Percentiles rank a stretch among this genome's conserved stretches.
Evolutionary conservation across 306 rosid species (phyloP).

Genomic region (Luffa aegyptiaca): DNA sequence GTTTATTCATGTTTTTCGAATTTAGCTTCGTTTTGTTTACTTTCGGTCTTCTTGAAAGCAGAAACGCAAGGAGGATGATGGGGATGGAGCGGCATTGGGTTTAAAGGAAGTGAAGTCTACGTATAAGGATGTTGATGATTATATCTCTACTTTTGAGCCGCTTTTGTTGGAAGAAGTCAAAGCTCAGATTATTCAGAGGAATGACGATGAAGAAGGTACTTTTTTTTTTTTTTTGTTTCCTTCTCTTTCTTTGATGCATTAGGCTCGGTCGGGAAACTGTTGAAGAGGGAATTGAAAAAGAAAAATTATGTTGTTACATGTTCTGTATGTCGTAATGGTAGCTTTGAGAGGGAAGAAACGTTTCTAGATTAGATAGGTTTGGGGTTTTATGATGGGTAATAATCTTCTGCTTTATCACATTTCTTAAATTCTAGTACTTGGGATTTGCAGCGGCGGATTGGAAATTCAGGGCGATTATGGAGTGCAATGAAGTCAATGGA

Average conservation of each 20-base stretch:
- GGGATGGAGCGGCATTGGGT: constrained; percentile 15
- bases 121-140: constrained; percentile 69
- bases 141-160: constrained; percentile 77
- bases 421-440: neutral
- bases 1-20: neutral
- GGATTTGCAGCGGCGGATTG: constrained; percentile 43
- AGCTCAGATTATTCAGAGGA: constrained; percentile 51
- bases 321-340: neutral
- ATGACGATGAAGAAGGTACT: constrained; percentile 52
- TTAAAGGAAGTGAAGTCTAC: constrained; percentile 36
- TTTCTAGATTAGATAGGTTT: neutral
- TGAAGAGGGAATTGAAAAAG: neutral
- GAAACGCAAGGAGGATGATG: constrained; percentile 16
- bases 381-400: neutral
- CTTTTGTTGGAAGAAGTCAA: constrained; percentile 77
- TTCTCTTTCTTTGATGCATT: neutral
- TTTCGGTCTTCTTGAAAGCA: constrained; percentile 17
- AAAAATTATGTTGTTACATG: neutral
- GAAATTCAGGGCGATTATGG: constrained; percentile 53
- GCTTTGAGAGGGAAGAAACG: neutral
- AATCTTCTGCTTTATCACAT: neutral
- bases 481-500: constrained; percentile 53
- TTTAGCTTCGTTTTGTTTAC: neutral
- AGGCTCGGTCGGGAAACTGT: neutral
- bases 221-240: neutral